phyloP scores from a whole-genome alignment of 2,329 filamentous ascomycete genomes.

The Beauveria medogensis region DNA sequence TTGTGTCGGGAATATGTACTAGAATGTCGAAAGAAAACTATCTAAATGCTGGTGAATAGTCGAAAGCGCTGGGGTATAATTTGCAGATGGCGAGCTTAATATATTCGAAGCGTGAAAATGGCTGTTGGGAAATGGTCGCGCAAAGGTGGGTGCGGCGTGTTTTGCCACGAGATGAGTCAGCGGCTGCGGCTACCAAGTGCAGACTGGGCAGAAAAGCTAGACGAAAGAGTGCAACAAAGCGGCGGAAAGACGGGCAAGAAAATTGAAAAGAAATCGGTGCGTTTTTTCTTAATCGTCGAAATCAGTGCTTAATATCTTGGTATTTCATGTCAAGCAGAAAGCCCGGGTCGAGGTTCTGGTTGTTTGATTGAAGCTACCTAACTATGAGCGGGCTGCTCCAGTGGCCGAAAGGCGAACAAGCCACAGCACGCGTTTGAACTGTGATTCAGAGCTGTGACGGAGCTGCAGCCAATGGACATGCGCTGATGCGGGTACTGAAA shows the following conservation, averaged over 20 bases:
- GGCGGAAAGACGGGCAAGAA: no score
- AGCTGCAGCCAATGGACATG: neutral
- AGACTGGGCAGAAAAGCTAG: no score
- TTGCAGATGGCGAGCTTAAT: neutral
- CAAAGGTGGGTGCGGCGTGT: neutral
- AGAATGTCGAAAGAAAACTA: neutral
- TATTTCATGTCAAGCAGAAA: no score
- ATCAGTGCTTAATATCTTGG: no score
- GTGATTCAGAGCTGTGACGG: neutral
- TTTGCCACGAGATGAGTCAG: neutral
- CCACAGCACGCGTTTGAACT: no score
- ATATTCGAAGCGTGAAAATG: neutral
- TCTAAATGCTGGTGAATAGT: neutral
- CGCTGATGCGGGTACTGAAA: neutral
- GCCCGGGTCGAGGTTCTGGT: no score
- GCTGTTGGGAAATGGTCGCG: neutral
- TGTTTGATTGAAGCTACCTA: no score
- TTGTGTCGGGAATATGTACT: constrained; percentile 21
- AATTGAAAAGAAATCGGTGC: no score
- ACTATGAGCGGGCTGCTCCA: no score
- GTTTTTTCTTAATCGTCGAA: no score
- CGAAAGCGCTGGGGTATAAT: neutral
- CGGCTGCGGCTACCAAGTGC: neutral
- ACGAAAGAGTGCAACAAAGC: no score
- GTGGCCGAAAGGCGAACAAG: no score